These are phyloP conservation scores for Mortierella sp. DNA, from an alignment of 371 early-diverging fungal genomes.

Conservation along the genomic window DNA sequence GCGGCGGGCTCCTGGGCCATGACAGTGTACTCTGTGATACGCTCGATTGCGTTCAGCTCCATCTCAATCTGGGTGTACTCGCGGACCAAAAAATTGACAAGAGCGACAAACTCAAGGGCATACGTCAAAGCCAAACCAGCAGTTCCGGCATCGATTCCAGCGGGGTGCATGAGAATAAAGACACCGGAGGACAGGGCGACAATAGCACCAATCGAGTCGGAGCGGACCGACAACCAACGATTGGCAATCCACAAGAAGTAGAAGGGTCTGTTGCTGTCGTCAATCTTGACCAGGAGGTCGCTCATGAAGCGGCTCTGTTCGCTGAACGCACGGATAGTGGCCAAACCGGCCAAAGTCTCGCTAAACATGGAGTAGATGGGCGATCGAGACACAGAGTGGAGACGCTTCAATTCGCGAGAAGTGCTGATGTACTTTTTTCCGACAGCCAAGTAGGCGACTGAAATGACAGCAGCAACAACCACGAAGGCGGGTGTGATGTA, in stretches of 20 bases:
- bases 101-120: constrained; percentile 73
- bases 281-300: constrained; percentile 68
- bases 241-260: constrained; percentile 88
- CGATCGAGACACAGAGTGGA: constrained; percentile 80
- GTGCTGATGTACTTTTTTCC: constrained; percentile 75
- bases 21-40: constrained; percentile 83
- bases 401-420: constrained; percentile 85
- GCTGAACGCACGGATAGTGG: constrained; percentile 82
- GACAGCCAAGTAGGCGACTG: constrained; percentile 58
- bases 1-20: constrained; percentile 85
- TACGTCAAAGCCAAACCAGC: constrained; percentile 88
- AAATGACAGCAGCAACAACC: constrained; percentile 43
- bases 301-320: constrained; percentile 72
- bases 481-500: constrained; percentile 72
- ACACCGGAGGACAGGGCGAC: constrained; percentile 79
- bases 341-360: constrained; percentile 75
- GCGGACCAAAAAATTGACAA: constrained; percentile 48
- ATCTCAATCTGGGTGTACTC: constrained; percentile 85
- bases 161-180: constrained; percentile 65
- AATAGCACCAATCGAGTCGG: constrained; percentile 77
- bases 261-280: constrained; percentile 79
- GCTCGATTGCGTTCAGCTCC: constrained; percentile 88
- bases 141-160: constrained; percentile 80
- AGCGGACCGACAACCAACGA: constrained; percentile 89
- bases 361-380: constrained; percentile 83